Percentiles rank a stretch among this genome's conserved stretches.
Conservation (phyloP, 768 basidiomycete species). For the Macrocybe gigantea region DNA sequence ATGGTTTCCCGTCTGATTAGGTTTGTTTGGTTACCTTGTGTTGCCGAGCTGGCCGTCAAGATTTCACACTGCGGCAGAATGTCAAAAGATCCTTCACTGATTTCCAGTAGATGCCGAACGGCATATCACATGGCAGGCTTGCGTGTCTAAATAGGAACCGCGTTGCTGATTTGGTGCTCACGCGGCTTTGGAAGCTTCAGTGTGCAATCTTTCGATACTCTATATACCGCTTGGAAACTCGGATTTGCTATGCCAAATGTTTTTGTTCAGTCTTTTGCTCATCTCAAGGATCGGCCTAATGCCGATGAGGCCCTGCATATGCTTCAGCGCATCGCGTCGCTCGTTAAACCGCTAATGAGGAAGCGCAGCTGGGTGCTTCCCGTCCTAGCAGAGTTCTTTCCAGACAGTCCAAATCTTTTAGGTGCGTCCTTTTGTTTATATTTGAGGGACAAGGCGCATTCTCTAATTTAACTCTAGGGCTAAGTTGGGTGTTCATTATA, state of each 20-base stretch:
- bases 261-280: slow-evolving; percentile 63
- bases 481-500: not conserved
- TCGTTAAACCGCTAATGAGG: slow-evolving; percentile 93
- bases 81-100: no score
- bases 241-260: slow-evolving; percentile 40
- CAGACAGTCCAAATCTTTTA: slow-evolving; percentile 62
- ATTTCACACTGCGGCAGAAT: no score
- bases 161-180: no score
- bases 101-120: no score
- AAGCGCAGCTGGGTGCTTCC: slow-evolving; percentile 78
- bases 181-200: no score
- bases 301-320: slow-evolving; percentile 62
- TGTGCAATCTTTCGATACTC: not conserved
- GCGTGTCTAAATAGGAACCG: no score
- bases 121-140: no score
- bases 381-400: slow-evolving; percentile 84
- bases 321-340: slow-evolving; percentile 63
- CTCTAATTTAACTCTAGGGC: not conserved
- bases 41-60: no score
- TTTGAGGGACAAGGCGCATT: not conserved
- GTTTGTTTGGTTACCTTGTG: no score
- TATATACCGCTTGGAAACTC: not conserved
- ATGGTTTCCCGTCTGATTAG: no score
- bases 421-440: slow-evolving; percentile 39
- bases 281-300: slow-evolving; percentile 63